These are phyloP conservation scores for Scleroderma bovista DNA, from an alignment of 768 basidiomycete species.

Conservation along the genomic window DNA sequence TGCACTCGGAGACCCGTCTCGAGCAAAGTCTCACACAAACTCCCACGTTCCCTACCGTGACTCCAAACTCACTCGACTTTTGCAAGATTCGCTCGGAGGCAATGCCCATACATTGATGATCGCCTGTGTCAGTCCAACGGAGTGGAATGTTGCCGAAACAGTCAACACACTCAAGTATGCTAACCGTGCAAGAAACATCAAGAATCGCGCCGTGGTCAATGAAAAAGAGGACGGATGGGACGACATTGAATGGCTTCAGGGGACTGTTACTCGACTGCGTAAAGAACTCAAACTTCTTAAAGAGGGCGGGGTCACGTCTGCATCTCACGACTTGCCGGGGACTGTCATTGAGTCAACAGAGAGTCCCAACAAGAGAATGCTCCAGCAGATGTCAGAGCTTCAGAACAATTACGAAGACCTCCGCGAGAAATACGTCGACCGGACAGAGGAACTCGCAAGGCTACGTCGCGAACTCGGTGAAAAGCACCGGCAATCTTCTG, in stretches of 20 bases:
- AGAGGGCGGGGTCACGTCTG: constrained; percentile 44
- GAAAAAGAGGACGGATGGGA: constrained; percentile 99
- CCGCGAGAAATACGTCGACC: constrained; percentile 78
- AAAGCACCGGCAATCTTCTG: constrained; percentile 51
- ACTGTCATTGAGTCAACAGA: constrained; percentile 37
- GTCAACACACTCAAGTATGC: constrained; percentile 96
- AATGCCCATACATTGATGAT: constrained; percentile 99
- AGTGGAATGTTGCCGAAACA: constrained; percentile 93
- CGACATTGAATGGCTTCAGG: constrained; percentile 94
- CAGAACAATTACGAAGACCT: constrained; percentile 84
- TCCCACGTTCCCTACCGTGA: constrained; percentile 97
- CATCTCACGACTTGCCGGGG: constrained; percentile 25
- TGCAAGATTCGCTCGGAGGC: constrained; percentile 86
- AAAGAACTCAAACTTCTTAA: constrained; percentile 83
- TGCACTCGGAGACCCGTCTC: constrained; percentile 88
- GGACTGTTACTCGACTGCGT: constrained; percentile 75
- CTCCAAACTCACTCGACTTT: constrained; percentile 86
- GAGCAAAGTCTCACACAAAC: constrained; percentile 76
- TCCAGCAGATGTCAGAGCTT: constrained; percentile 77
- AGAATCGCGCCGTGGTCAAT: constrained; percentile 87
- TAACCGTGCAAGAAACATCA: constrained; percentile 95
- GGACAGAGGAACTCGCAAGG: constrained; percentile 82
- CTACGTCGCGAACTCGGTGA: constrained; percentile 76
- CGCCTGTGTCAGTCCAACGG: constrained; percentile 93
- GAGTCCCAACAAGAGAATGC: constrained; percentile 67